phyloP scores from a whole-genome alignment of 139 green algal genomes.

The Pleodorina starrii region DNA sequence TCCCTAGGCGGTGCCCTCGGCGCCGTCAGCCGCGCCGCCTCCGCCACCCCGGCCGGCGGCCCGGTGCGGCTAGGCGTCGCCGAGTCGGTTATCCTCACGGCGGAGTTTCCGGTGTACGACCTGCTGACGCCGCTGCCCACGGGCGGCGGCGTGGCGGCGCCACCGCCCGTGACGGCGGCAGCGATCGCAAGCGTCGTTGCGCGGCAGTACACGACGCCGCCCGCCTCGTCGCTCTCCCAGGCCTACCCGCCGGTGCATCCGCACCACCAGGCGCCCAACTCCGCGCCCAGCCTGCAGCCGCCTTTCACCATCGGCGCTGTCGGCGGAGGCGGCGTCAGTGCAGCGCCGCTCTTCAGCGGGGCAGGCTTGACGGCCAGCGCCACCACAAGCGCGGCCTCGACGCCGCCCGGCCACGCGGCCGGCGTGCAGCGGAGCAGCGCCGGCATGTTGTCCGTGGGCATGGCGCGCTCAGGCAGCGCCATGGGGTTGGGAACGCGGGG shows the following conservation, averaged over 20 bases:
- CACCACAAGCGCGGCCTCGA: neutral
- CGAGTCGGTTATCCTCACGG: conserved; percentile 17
- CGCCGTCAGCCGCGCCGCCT: neutral
- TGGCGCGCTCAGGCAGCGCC: neutral
- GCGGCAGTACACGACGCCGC: neutral
- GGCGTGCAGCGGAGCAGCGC: neutral
- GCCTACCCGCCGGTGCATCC: neutral
- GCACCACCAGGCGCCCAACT: neutral
- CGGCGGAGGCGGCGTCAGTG: neutral
- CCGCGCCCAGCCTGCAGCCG: neutral
- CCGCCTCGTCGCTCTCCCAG: neutral
- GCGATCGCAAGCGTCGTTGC: neutral
- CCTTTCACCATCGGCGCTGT: neutral
- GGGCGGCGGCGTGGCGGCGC: neutral
- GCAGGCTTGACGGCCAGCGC: neutral
- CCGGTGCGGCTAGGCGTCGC: neutral
- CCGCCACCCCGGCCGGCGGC: too few species aligned
- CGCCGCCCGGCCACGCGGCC: neutral
- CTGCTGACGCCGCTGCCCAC: conserved; percentile 30
- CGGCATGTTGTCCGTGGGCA: neutral
- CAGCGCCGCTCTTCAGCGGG: too few species aligned
- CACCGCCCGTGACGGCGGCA: neutral
- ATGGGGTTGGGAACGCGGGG: neutral
- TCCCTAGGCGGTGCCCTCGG: neutral
- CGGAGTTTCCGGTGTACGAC: conserved; percentile 34